These are phyloP conservation scores for Arctium lappa DNA, from an alignment of 129 eudicot species.

Conservation along the genomic window DNA sequence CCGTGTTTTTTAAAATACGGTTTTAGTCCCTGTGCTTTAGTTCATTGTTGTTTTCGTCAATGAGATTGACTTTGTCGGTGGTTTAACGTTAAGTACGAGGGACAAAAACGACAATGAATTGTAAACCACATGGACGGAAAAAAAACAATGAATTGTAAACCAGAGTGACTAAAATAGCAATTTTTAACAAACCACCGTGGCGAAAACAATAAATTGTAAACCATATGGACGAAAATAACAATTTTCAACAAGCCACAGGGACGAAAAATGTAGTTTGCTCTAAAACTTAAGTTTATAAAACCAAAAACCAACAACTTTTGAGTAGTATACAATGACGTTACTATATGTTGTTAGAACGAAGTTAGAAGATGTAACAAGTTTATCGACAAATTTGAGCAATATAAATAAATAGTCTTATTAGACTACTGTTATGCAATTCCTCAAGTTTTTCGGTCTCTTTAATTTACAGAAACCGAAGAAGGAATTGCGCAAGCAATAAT, in stretches of 20 bases:
- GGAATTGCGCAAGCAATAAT: conserved; percentile 94
- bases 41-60: not conserved
- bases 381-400: not conserved
- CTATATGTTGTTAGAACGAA: no score
- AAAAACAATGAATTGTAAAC: not conserved
- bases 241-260: not conserved
- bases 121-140: not conserved
- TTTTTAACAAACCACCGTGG: not conserved
- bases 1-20: not conserved
- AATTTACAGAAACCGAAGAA: conserved; percentile 79
- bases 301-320: not conserved
- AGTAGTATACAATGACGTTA: no score
- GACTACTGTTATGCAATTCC: not conserved
- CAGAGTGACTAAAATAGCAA: not conserved
- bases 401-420: not conserved
- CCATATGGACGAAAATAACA: not conserved
- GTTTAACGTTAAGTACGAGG: no score
- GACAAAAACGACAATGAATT: no score
- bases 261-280: not conserved
- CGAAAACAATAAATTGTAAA: no score
- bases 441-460: not conserved
- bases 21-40: not conserved
- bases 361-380: no score
- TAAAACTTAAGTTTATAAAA: no score
- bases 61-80: not conserved